Base-by-base conservation (phyloP, 2,329 filamentous ascomycete species). In the Aureobasidium namibiae region DNA sequence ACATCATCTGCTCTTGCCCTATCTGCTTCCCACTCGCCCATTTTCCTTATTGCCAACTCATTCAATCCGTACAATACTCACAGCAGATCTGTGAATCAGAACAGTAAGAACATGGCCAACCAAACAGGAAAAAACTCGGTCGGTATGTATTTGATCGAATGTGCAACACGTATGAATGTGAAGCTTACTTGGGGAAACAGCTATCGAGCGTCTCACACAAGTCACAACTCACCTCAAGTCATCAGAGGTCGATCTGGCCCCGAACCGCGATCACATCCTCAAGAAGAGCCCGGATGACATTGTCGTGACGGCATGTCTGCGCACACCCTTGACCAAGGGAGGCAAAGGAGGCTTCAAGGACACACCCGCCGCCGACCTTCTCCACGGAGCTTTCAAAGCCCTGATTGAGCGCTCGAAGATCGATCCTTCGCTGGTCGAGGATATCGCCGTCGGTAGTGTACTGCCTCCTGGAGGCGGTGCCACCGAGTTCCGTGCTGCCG, bases 311-410 rank as follows among this genome's bases (percentile, higher is more conserved):
- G 90, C 89, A 66, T 90, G 89, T 66, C 89, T 96, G 69, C 90
- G 94, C 68, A 95, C 90, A 16, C 84, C 94, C 68, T 86, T 97
- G 75, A 96, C 91, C 65, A 95, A 90, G 75, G 92, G 91, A 66
- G 91, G 92, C 69, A 92, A 91, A 76, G 94, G 94, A 66, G 88
- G 85, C 52, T 94, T 99, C 82, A 97, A 97, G 80, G 94, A 97
- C 76, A 97, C 94, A 9, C 81, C 84, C 59, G 89, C 89, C 7
- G 83, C 90, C 41, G 92, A 97, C 74, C 80, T 97, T 63, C 85
- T 97, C 68, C 85, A 85, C 53, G 90, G 90, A 67, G 86, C 90
- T 48, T 86, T 97, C 75, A 87, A 86, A 75, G 86, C 85, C 61
- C 78, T 97, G 64, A 81, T 97, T 70, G 80, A 88, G 60, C 89